Base-by-base conservation (phyloP, 2,329 filamentous ascomycete species). In the Xylariales sp. region DNA sequence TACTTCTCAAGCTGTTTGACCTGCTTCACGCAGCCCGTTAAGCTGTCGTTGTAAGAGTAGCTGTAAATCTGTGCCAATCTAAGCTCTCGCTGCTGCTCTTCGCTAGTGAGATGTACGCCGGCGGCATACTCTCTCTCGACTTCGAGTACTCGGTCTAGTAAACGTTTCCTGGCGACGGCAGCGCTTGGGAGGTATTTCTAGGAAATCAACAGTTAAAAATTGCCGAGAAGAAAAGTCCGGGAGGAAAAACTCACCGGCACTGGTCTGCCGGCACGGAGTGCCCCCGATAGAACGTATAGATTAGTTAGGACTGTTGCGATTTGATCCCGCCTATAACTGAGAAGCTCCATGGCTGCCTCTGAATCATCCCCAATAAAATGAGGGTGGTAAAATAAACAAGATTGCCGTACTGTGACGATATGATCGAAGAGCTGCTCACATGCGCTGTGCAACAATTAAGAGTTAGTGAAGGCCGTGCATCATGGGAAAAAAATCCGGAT, bases 401-500 rank as follows among this genome's bases (percentile, higher is more conserved):
- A 85, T 72, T 89, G 86, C 6, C 87, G 84, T 4, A 89, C 83
- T 18, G 85, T 81, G 32, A 89, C 83, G 64, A 88, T 81, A 68
- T 88, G 84, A 69, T 89, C 87, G 70, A 89, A 88, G 79, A 89
- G 88, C 3, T 81, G 81, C 74, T 89, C 87, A 62, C 84, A 87
- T 6, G 60, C 43, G 32, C 65, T 67, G 23, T 3, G 23, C 10
- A 32, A 5, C n/a, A n/a, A 36, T 9, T 9, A 9, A 10, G 14
- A n/a, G n/a, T 67, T n/a, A 67, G 55, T 30, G 30, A 55, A 34
- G 45, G 7, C n/a, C 10, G 1, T 16, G 39, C 34, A 43, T 12
- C 0, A 36, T 50, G 2, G 14, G 14, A 50, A 43, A 18, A 12
- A n/a, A 32, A 30, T 14, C 1, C 14, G 12, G 36, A 39, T 39